Evolutionary conservation across 768 basidiomycete species (phyloP).

Genomic region (Russula lepida): DNA sequence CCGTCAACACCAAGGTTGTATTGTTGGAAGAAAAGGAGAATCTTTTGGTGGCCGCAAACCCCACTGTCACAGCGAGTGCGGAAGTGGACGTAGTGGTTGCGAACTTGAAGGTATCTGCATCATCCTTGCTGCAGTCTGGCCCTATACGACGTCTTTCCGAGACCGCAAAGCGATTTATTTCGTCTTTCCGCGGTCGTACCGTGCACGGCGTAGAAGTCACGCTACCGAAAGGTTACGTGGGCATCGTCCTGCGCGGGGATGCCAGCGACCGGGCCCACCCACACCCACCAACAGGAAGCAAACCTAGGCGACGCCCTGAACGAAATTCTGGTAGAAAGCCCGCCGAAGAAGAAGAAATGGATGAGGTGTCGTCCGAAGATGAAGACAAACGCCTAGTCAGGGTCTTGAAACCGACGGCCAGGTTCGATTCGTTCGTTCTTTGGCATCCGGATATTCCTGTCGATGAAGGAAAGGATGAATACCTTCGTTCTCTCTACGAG

Average conservation of each 20-base stretch:
- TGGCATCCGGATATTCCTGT: slow-evolving; percentile 71
- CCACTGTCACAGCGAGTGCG: background rate
- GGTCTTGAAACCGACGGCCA: slow-evolving; percentile 39
- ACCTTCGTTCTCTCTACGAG: slow-evolving; percentile 56
- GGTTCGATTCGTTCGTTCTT: slow-evolving; percentile 60
- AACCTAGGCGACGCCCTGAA: slow-evolving; percentile 24
- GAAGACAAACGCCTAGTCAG: slow-evolving; percentile 26
- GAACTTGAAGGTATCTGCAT: background rate
- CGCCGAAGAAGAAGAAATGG: slow-evolving; percentile 26
- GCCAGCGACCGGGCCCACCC: slow-evolving; percentile 16
- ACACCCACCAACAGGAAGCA: slow-evolving; percentile 19
- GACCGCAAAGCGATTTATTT: slow-evolving; percentile 37
- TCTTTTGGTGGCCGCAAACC: background rate
- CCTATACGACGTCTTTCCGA: slow-evolving; percentile 6
- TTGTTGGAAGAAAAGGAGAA: background rate
- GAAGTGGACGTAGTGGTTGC: background rate
- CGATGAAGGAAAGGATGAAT: slow-evolving; percentile 65
- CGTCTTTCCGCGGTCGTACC: slow-evolving; percentile 68
- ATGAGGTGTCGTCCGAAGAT: slow-evolving; percentile 20
- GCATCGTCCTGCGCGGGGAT: slow-evolving; percentile 47
- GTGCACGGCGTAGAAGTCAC: slow-evolving; percentile 57
- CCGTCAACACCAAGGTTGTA: background rate
- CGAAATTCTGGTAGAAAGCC: slow-evolving; percentile 25
- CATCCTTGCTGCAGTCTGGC: background rate
- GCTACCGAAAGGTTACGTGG: slow-evolving; percentile 59